phyloP scores from a whole-genome alignment of 768 basidiomycete species.

The Pleurotus eryngii region DNA sequence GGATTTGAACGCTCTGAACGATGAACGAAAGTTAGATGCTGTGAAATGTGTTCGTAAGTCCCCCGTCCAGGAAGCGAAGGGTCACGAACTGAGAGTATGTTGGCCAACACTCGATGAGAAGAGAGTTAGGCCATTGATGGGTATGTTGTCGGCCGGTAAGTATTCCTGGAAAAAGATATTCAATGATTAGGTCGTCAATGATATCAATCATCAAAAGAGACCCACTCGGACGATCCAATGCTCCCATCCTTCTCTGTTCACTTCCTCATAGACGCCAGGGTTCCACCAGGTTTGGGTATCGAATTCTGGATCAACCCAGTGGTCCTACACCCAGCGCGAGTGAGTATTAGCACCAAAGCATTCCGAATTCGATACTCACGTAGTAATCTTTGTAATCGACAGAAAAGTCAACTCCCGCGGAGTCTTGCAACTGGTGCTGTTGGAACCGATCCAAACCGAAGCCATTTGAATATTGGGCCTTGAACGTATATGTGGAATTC shows the following conservation, averaged over 20 bases:
- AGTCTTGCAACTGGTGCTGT: not conserved
- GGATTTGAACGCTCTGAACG: conserved; percentile 1
- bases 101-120: not conserved
- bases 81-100: not conserved
- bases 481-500: not conserved
- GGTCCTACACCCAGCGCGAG: not conserved
- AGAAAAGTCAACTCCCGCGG: not conserved
- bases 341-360: not conserved
- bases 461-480: not conserved
- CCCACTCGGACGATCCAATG: too few species aligned
- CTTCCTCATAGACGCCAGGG: too few species aligned
- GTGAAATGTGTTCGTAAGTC: not conserved
- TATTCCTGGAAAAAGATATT: not conserved
- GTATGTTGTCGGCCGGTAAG: not conserved
- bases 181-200: too few species aligned
- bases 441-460: not conserved
- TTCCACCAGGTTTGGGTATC: not conserved
- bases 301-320: not conserved
- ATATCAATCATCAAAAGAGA: too few species aligned
- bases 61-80: too few species aligned
- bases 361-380: not conserved
- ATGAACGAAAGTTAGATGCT: not conserved
- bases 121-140: not conserved
- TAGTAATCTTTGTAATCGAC: conserved; percentile 1
- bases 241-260: too few species aligned